Conservation (phyloP, 208 protist genomes). For the Leishmania arabica region DNA sequence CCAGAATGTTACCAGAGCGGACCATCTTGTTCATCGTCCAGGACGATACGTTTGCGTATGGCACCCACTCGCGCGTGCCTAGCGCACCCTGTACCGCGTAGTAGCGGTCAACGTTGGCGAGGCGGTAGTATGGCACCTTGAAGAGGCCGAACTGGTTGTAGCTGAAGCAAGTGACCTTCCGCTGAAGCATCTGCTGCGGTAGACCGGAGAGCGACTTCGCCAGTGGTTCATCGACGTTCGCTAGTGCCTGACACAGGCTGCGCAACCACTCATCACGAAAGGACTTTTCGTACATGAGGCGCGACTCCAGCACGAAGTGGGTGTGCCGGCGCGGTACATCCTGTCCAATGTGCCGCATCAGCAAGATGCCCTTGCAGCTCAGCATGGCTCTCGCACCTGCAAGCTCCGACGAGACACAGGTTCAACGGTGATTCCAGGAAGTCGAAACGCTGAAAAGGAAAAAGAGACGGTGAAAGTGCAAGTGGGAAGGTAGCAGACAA, state of each 20-base stretch:
- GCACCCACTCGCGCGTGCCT: conserved; percentile 90
- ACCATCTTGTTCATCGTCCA: conserved; percentile 94
- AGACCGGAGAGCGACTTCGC: conserved; percentile 71
- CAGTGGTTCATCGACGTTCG: conserved; percentile 78
- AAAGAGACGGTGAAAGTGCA: neutral
- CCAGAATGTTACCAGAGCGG: conserved; percentile 80
- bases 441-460: neutral
- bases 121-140: conserved; percentile 76
- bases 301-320: conserved; percentile 85
- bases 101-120: conserved; percentile 88
- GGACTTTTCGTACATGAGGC: conserved; percentile 93
- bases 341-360: conserved; percentile 87
- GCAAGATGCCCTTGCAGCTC: conserved; percentile 25
- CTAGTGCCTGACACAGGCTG: conserved; percentile 76
- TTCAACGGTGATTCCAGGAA: neutral
- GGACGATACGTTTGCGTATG: conserved; percentile 87
- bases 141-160: conserved; percentile 93
- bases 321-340: conserved; percentile 88
- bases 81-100: conserved; percentile 76
- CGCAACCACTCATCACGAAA: conserved; percentile 91
- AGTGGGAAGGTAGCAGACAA: neutral
- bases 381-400: conserved; percentile 42
- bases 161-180: conserved; percentile 86
- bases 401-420: neutral
- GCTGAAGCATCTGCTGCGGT: conserved; percentile 82